Percentiles rank a stretch among this genome's conserved stretches.
These are phyloP conservation scores for Eucalyptus leucophloia DNA, from an alignment of 345 rosid species.

Conservation along the genomic window DNA sequence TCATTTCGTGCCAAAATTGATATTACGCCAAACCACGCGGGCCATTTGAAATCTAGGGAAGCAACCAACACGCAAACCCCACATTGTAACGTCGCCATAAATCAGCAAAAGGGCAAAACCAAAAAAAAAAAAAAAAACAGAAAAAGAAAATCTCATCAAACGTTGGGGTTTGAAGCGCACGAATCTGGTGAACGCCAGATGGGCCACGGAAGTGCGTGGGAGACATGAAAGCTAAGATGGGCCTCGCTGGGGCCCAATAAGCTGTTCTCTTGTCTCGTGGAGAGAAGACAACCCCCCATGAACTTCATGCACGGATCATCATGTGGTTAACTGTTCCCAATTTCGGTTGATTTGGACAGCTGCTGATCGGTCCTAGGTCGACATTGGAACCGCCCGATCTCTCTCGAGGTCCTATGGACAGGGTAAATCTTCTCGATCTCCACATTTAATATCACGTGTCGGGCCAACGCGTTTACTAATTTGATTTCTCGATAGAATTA, in stretches of 20 bases:
- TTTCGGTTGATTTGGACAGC: not conserved
- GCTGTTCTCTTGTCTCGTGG: not conserved
- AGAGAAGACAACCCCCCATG: not conserved
- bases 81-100: not conserved
- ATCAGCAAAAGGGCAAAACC: not conserved
- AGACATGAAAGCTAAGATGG: not conserved
- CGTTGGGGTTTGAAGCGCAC: not conserved
- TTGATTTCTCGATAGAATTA: rapidly evolving
- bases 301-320: slow-evolving; percentile 1
- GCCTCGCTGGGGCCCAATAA: not conserved
- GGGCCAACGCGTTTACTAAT: not conserved
- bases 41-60: not conserved
- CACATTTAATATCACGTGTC: not conserved
- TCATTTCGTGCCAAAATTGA: not conserved
- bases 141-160: rapidly evolving
- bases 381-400: not conserved
- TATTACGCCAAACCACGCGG: not conserved
- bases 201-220: not conserved
- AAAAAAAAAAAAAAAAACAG: too few species aligned
- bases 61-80: not conserved
- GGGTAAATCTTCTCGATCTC: not conserved
- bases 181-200: not conserved
- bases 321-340: not conserved
- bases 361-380: not conserved
- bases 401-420: not conserved